phyloP scores from a whole-genome alignment of 2,329 filamentous ascomycete species.

The Sphaerulina vaccinii region DNA sequence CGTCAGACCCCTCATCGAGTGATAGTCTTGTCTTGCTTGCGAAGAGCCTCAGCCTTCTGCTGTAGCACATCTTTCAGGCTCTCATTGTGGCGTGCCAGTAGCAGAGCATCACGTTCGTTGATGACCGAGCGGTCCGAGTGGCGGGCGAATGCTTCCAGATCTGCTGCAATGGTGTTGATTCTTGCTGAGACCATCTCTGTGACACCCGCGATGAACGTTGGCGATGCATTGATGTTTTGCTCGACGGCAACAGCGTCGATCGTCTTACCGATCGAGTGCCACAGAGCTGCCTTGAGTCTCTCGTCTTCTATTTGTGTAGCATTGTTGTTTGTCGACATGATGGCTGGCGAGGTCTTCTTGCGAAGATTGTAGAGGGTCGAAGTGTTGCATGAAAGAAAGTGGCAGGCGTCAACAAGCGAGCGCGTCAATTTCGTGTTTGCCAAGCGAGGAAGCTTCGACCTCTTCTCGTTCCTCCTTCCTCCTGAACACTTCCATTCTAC shows the following conservation, averaged over 20 bases:
- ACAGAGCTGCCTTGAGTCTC: conserved; percentile 80
- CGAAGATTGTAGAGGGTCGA: background rate
- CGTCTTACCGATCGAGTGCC: conserved; percentile 81
- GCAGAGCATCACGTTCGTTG: conserved; percentile 80
- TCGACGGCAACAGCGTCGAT: conserved; percentile 79
- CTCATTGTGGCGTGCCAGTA: conserved; percentile 83
- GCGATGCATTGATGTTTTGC: conserved; percentile 71
- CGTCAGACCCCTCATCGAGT: conserved; percentile 4
- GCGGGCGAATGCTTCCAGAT: conserved; percentile 65
- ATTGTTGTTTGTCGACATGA: conserved; percentile 3
- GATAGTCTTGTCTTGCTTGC: conserved; percentile 19
- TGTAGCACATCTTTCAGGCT: conserved; percentile 75
- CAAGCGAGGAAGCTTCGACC: background rate
- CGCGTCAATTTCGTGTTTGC: conserved; percentile 2
- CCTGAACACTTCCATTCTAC: background rate
- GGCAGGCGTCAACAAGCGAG: conserved; percentile 1
- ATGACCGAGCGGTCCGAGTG: conserved; percentile 81
- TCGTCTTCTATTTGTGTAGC: conserved; percentile 42
- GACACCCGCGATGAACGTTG: conserved; percentile 54
- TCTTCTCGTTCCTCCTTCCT: background rate
- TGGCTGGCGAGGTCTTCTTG: conserved; percentile 11
- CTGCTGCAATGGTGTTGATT: conserved; percentile 52
- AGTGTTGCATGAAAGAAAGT: background rate
- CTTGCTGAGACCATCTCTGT: conserved; percentile 87
- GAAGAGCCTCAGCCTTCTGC: conserved; percentile 59